Base-by-base conservation (phyloP, 495 filamentous ascomycete species). In the Podospora appendiculata region DNA sequence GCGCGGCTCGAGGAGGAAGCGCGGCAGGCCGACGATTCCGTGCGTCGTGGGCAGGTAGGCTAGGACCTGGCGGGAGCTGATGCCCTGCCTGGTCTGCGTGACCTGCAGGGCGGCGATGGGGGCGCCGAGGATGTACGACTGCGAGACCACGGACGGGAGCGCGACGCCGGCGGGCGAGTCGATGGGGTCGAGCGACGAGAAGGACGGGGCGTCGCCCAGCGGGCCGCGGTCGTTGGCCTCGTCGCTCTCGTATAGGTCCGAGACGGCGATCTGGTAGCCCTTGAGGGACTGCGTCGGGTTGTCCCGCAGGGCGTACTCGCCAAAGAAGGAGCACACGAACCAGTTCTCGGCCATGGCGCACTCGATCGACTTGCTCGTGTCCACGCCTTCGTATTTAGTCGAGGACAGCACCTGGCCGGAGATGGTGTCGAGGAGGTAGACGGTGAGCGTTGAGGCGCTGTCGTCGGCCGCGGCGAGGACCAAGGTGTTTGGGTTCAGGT, bases 301-400 rank as follows among this genome's bases (percentile, higher is more conserved):
- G 32, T 77, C 72, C 6, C 74, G 71, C 18, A 74, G 57, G 0
- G 71, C 61, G 54, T 78, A 71, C 50, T 88, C 77, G 38, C 78
- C 81, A 62, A 78, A 92, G 72, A 91, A 88, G n/a, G 89, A 85
- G 74, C 93, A 95, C 25, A 87, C 75, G 66, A 95, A 89, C 90
- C 91, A 97, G 72, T 99, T 97, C 73, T 97, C 93, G 5, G 89
- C 85, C 32, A 97, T 71, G 34, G 79, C 79, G 36, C 88, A 87
- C 17, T 83, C 69, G 56, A 96, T 89, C 2, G 86, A 80, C 56
- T 89, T 85, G 9, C 70, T 75, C 1, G 79, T 75, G 63, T 97
- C 94, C 35, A 94, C 83, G 13, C 82, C 85, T 13, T 77, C 64
- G 63, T 96, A 86, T 3, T 75, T 82, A 43, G 75, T 74, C 2